These are phyloP conservation scores for Castanea sativa DNA, from an alignment of 306 rosid species.

Conservation along the genomic window DNA sequence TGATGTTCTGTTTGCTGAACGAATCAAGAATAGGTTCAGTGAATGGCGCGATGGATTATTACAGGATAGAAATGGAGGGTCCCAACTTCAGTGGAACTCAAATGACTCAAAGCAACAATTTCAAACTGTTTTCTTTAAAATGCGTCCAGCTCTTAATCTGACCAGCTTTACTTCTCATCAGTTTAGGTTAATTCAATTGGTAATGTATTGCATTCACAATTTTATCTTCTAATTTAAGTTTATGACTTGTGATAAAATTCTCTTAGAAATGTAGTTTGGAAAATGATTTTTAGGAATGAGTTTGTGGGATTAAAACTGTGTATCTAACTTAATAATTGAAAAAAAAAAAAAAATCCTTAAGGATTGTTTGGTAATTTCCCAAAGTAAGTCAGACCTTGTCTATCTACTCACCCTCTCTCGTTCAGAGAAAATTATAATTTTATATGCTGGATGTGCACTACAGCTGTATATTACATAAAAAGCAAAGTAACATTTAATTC, in stretches of 20 bases:
- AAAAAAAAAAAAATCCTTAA: too few relatives aligned
- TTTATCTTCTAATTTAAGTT: neutral
- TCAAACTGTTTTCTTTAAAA: constrained; percentile 67
- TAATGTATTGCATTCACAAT: constrained; percentile 29
- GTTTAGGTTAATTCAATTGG: constrained; percentile 76
- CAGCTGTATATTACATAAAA: neutral
- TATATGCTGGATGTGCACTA: neutral
- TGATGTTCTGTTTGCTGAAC: constrained; percentile 66
- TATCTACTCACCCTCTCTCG: neutral
- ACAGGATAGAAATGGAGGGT: constrained; percentile 38
- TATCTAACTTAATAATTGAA: too few relatives aligned
- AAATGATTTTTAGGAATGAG: too few relatives aligned
- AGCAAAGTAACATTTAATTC: neutral
- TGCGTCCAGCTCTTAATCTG: constrained; percentile 77
- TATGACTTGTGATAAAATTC: neutral
- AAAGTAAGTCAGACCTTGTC: neutral
- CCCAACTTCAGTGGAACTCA: constrained; percentile 43
- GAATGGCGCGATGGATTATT: constrained; percentile 82
- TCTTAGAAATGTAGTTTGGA: neutral
- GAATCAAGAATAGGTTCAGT: constrained; percentile 67
- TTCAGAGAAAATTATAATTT: neutral
- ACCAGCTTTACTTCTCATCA: constrained; percentile 82
- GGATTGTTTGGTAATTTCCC: too few relatives aligned
- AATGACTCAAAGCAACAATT: constrained; percentile 55
- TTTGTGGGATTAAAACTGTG: too few relatives aligned